These are phyloP conservation scores for Ophiostoma tasmaniense DNA, from an alignment of 2,329 filamentous ascomycete species.

Conservation along the genomic window DNA sequence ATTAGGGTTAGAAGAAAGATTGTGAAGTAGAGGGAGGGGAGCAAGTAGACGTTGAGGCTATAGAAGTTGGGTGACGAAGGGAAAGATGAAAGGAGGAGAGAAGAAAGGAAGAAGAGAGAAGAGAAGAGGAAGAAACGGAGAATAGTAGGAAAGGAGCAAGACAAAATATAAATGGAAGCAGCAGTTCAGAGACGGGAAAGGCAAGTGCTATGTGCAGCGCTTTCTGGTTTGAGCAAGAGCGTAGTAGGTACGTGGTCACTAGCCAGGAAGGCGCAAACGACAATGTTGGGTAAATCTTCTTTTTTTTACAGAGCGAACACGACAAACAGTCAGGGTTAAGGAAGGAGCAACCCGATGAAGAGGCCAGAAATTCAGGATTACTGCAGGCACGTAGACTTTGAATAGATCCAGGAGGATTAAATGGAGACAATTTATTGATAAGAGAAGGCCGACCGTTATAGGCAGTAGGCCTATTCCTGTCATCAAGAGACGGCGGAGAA, in stretches of 20 bases:
- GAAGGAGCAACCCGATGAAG: neutral
- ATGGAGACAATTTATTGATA: neutral
- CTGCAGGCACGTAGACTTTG: neutral
- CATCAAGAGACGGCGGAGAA: neutral
- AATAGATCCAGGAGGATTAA: neutral
- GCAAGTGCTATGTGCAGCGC: constrained; percentile 13
- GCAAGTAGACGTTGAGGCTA: neutral
- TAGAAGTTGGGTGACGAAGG: neutral
- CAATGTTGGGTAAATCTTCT: neutral
- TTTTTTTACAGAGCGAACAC: no score
- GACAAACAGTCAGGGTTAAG: neutral
- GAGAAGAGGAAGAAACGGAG: neutral
- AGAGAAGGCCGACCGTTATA: neutral
- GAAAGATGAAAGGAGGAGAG: neutral
- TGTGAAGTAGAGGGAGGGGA: neutral
- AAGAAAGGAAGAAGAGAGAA: neutral
- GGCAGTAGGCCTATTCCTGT: neutral
- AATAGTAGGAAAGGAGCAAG: neutral
- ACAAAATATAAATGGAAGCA: neutral
- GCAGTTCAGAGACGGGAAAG: constrained; percentile 17
- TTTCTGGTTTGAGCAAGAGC: neutral
- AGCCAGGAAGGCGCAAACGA: neutral
- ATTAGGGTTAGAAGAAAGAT: neutral
- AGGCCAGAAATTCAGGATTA: neutral
- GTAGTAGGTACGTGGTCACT: neutral